Base-by-base conservation (phyloP, 306 rosid species). In the Ceratonia siliqua region DNA sequence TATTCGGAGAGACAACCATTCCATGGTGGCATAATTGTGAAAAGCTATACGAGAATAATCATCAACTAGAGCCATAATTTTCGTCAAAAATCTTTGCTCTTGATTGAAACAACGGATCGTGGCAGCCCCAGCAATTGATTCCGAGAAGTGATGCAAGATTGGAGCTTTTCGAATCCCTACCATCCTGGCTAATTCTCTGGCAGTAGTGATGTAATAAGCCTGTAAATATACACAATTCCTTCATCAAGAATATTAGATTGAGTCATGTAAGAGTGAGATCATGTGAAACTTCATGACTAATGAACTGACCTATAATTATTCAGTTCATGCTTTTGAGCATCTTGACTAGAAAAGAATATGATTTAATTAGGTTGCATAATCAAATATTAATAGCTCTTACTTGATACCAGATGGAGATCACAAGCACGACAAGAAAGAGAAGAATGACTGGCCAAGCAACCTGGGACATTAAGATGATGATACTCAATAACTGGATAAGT, bases 151-250 rank as follows among this genome's bases (percentile, higher is more conserved):
- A 84, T 92, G 98, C 64, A 88, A 78, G 70, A 92, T 82, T 64
- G 98, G 96, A 5, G 91, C 86, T 87, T 90, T 92, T 12, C 88
- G 85, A 55, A 84, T 90, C 46, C 91, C 98, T 14, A 92, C 90
- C 98, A 88, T 88, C 82, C 96, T 82, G 30, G 94, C 96, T 30
- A 92, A 79, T 78, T 92, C 96, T 77, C 96, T 82, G 5, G 98
- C 98, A 21, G 96, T 88, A 27, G 87, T 78, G 50, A 90, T 90
- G 82, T 90, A 92, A 78, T 90, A 92, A 21, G 88, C 89, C 94
- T 92, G 71, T 83, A 76, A 59, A 76, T 64, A 18, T 28, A 55
- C 64, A 54, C 39, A 52, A 35, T 53, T 11, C 36, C 24, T 10
- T 76, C 80, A 65, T 71, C n/a, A 52, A 53, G 46, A 72, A 55